Conservation (phyloP, 1,284 basidiomycete genomes). For the Wallemia ichthyophaga region DNA sequence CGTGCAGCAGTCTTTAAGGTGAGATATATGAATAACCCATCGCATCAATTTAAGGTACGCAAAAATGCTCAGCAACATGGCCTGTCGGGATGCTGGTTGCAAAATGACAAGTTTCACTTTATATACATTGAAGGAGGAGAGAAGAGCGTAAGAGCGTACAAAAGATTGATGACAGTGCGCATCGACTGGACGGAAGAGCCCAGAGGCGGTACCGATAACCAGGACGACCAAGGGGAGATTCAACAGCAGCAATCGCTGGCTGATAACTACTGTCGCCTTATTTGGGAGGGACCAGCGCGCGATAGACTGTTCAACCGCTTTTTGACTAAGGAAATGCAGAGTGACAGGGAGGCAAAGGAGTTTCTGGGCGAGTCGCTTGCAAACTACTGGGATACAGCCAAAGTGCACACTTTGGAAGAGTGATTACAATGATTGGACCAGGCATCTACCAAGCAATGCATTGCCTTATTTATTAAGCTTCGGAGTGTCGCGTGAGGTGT, state of each 20-base stretch:
- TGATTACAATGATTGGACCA: constrained; percentile 7
- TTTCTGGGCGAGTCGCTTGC: constrained; percentile 47
- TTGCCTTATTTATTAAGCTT: no score
- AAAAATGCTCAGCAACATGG: constrained; percentile 79
- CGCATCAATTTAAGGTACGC: constrained; percentile 83
- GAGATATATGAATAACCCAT: constrained; percentile 59
- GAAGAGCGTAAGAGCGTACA: constrained; percentile 66
- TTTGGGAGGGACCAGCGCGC: constrained; percentile 73
- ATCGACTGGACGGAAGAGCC: constrained; percentile 77
- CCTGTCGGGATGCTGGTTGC: constrained; percentile 63
- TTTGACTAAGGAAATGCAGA: constrained; percentile 53
- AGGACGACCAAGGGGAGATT: constrained; percentile 9
- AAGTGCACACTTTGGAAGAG: constrained; percentile 21
- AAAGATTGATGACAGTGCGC: constrained; percentile 53
- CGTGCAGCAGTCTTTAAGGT: constrained; percentile 74
- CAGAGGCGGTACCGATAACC: constrained; percentile 20
- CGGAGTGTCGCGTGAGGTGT: no score
- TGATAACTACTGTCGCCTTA: constrained; percentile 59
- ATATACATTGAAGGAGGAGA: constrained; percentile 76
- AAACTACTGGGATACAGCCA: constrained; percentile 80
- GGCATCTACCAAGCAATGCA: not conserved
- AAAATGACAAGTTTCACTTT: constrained; percentile 60
- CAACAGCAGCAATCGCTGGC: constrained; percentile 27
- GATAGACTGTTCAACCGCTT: constrained; percentile 56
- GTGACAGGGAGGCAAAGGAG: constrained; percentile 57